These are phyloP conservation scores for Candida ponderosae DNA, from an alignment of 805 yeast species.

Conservation along the genomic window DNA sequence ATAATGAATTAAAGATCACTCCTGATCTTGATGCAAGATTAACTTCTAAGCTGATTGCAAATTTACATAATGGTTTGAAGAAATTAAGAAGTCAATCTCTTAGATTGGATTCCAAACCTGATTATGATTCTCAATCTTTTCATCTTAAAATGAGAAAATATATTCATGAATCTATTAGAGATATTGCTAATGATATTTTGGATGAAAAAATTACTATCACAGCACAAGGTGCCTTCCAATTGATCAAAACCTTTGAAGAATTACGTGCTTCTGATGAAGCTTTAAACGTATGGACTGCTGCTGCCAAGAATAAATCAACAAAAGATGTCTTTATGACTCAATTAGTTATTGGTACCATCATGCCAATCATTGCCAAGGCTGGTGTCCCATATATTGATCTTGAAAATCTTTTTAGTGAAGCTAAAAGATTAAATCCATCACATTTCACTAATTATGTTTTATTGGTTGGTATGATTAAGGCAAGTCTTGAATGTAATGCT, in stretches of 20 bases:
- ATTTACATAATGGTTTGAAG: slow-evolving; percentile 47
- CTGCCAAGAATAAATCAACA: slow-evolving; percentile 35
- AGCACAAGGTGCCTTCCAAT: slow-evolving; percentile 48
- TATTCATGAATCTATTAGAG: slow-evolving; percentile 41
- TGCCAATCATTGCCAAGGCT: slow-evolving; percentile 57
- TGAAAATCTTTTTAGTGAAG: slow-evolving; percentile 43
- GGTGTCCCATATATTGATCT: slow-evolving; percentile 59
- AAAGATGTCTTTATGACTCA: slow-evolving; percentile 48
- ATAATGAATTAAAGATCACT: slow-evolving; percentile 36
- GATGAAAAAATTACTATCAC: slow-evolving; percentile 35
- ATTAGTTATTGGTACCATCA: slow-evolving; percentile 57
- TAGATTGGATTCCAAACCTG: slow-evolving; percentile 50
- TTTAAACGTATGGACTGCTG: slow-evolving; percentile 62
- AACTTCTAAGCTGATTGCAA: slow-evolving; percentile 40
- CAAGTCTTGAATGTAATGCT: slow-evolving; percentile 58
- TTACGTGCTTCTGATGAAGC: slow-evolving; percentile 55
- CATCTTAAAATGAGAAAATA: slow-evolving; percentile 43
- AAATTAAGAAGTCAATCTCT: slow-evolving; percentile 48
- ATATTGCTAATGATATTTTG: slow-evolving; percentile 42
- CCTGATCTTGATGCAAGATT: slow-evolving; percentile 40
- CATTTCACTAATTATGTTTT: slow-evolving; percentile 34
- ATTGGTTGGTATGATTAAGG: slow-evolving; percentile 66
- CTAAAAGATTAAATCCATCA: slow-evolving; percentile 25
- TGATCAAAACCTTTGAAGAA: slow-evolving; percentile 53
- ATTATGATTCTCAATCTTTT: slow-evolving; percentile 51